phyloP scores from a whole-genome alignment of 768 basidiomycete genomes.

The Melanogaster broomeanus region DNA sequence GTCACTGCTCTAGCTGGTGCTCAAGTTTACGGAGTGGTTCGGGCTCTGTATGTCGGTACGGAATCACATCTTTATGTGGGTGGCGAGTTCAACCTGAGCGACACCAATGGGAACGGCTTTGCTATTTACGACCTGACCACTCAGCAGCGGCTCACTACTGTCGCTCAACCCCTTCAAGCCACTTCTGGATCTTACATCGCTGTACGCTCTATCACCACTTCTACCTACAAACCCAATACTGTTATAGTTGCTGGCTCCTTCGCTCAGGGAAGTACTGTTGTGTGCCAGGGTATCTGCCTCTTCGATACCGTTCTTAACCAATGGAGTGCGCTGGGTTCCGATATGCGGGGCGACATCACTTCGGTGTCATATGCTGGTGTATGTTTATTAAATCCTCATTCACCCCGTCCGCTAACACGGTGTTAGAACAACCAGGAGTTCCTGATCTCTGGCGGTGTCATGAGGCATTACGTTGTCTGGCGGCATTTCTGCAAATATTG shows the following conservation, averaged over 20 bases:
- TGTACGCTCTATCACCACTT: conserved; percentile 70
- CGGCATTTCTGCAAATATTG: conserved; percentile 69
- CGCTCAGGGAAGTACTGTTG: conserved; percentile 68
- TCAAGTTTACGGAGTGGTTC: conserved; percentile 75
- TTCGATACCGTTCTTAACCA: conserved; percentile 67
- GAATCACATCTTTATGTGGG: conserved; percentile 77
- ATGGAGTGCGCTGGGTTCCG: conserved; percentile 81
- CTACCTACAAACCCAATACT: conserved; percentile 56
- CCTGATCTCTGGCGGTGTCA: conserved; percentile 80
- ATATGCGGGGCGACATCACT: conserved; percentile 79
- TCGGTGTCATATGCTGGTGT: conserved; percentile 83
- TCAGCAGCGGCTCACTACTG: conserved; percentile 61
- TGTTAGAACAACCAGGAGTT: conserved; percentile 62
- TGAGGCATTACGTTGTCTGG: conserved; percentile 68
- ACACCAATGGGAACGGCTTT: conserved; percentile 63
- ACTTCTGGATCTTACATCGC: conserved; percentile 53
- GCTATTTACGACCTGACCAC: conserved; percentile 76
- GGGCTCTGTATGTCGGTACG: conserved; percentile 64
- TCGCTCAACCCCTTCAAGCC: conserved; percentile 62
- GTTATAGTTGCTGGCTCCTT: conserved; percentile 92
- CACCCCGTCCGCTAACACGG: conserved; percentile 6
- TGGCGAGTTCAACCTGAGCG: conserved; percentile 73
- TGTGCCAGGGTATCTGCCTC: conserved; percentile 78
- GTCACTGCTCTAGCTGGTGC: conserved; percentile 59
- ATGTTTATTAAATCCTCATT: conserved; percentile 26